A percentile compares a stretch with the other conserved stretches of the same genome.
Evolutionary conservation across 148 eudicot species (phyloP).

Genomic region (Rhododendron henanense): DNA sequence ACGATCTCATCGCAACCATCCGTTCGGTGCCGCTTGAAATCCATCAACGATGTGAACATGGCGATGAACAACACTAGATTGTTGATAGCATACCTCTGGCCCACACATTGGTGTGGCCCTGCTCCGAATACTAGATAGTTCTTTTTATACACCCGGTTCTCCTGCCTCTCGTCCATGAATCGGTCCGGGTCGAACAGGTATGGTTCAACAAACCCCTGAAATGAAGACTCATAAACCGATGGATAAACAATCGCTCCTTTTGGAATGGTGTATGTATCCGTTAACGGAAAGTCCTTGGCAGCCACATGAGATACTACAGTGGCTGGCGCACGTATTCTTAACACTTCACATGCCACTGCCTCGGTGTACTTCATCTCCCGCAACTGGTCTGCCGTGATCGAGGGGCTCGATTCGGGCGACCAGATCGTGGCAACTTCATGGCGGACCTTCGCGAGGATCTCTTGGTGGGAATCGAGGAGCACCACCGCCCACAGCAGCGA

Average conservation of each 20-base stretch:
- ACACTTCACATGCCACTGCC: constrained; percentile 81
- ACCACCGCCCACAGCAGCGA: constrained; percentile 84
- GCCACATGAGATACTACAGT: constrained; percentile 79
- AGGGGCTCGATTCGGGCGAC: constrained; percentile 29
- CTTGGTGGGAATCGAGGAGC: constrained; percentile 57
- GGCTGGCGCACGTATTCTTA: constrained; percentile 68
- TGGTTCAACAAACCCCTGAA: constrained; percentile 78
- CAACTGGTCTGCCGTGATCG: constrained; percentile 52
- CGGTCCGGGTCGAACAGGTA: constrained; percentile 83
- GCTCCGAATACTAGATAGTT: constrained; percentile 81
- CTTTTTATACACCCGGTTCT: constrained; percentile 53
- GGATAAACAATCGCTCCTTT: constrained; percentile 86
- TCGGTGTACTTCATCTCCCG: constrained; percentile 62
- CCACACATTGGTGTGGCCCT: constrained; percentile 86
- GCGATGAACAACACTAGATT: constrained; percentile 69
- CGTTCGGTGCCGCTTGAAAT: constrained; percentile 58
- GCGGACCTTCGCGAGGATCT: constrained; percentile 50
- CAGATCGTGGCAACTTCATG: constrained; percentile 48
- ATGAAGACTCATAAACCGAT: constrained; percentile 72
- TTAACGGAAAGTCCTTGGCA: constrained; percentile 47
- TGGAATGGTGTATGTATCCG: constrained; percentile 47
- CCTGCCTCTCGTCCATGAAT: constrained; percentile 67
- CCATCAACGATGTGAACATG: constrained; percentile 56
- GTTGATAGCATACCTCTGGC: constrained; percentile 75
- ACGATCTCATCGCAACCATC: constrained; percentile 78